A percentile compares a stretch with the other conserved stretches of the same genome.
Conservation (phyloP, 371 early-diverging fungal species). For the Ordospora pajunii region DNA sequence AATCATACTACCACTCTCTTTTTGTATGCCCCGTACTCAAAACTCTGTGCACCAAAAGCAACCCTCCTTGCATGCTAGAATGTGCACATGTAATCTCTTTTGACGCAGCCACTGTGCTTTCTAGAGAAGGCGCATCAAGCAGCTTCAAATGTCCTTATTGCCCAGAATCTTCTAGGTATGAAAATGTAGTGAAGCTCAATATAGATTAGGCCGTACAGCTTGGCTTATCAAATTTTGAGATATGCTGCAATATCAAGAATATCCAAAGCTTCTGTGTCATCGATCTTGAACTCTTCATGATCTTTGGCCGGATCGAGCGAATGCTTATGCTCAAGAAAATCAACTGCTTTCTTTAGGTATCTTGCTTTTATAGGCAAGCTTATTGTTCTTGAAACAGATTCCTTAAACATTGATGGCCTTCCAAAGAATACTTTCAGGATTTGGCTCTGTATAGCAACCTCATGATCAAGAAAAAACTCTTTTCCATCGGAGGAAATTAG, state of each 20-base stretch:
- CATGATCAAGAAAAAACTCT: constrained; percentile 34
- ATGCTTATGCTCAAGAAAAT: constrained; percentile 52
- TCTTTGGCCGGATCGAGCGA: constrained; percentile 4
- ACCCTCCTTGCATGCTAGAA: constrained; percentile 90
- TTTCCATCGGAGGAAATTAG: constrained; percentile 32
- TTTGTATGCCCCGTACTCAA: constrained; percentile 92
- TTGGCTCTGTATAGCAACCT: constrained; percentile 27
- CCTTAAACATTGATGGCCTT: constrained; percentile 25
- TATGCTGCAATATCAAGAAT: constrained; percentile 59
- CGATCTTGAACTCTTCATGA: constrained; percentile 53
- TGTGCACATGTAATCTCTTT: constrained; percentile 89
- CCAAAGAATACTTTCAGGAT: constrained; percentile 39
- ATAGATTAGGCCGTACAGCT: background rate
- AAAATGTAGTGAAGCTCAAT: constrained; percentile 3
- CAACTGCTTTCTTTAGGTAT: constrained; percentile 49
- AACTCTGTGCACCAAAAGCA: constrained; percentile 69
- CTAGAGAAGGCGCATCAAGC: constrained; percentile 63
- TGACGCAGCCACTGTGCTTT: constrained; percentile 72
- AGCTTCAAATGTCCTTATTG: constrained; percentile 82
- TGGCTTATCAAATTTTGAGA: constrained; percentile 48
- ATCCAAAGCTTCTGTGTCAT: constrained; percentile 55
- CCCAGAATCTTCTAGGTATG: constrained; percentile 66
- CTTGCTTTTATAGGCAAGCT: constrained; percentile 46
- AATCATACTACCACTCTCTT: constrained; percentile 67
- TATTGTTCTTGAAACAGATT: constrained; percentile 14